Evolutionary conservation across 164 flowering plant genomes (phyloP).

Genomic region (Annona squamosa): DNA sequence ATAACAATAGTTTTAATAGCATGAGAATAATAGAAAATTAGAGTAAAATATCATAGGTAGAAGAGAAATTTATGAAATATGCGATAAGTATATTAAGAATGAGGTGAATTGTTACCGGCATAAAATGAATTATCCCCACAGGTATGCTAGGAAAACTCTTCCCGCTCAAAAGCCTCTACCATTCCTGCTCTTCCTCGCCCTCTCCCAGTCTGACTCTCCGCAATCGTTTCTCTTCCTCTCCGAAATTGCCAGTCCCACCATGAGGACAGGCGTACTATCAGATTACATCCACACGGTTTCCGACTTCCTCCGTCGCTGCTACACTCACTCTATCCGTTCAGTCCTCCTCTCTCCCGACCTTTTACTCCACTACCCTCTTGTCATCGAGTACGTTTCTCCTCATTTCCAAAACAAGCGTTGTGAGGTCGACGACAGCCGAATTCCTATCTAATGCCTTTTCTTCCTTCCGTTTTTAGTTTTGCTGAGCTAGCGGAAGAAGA

Average conservation of each 20-base stretch:
- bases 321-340: slow-evolving; percentile 47
- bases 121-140: too few relatives aligned
- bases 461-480: slow-evolving; percentile 27
- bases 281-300: slow-evolving; percentile 9
- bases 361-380: slow-evolving; percentile 66
- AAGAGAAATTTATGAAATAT: too few relatives aligned
- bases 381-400: slow-evolving; percentile 41
- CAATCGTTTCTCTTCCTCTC: background rate
- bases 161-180: background rate
- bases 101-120: too few relatives aligned
- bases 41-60: too few relatives aligned
- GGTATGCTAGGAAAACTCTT: too few relatives aligned
- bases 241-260: background rate
- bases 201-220: background rate
- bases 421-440: too few relatives aligned
- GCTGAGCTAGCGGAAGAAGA: slow-evolving; percentile 55
- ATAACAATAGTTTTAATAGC: too few relatives aligned
- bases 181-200: background rate
- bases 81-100: too few relatives aligned
- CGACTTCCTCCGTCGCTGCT: slow-evolving; percentile 19
- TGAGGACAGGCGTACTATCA: background rate
- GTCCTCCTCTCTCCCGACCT: slow-evolving; percentile 56
- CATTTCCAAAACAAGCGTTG: background rate
- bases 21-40: too few relatives aligned
- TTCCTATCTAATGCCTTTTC: background rate